Conservation (phyloP, 2,329 filamentous ascomycete species). For the Pseudovirgaria hyperparasitica region DNA sequence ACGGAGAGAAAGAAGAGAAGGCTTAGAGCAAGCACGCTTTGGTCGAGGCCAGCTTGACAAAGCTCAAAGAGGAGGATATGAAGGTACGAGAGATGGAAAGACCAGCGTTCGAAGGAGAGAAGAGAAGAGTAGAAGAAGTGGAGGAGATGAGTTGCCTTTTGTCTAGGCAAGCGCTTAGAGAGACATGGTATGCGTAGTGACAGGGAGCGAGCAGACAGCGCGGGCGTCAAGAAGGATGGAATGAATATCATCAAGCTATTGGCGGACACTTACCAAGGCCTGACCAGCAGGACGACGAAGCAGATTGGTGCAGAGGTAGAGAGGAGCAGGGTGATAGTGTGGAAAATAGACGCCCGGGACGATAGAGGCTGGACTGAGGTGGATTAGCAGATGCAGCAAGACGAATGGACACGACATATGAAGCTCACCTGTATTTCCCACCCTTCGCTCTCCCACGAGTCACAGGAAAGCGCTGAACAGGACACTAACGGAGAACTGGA, state of each 20-base stretch:
- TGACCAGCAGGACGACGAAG: no score
- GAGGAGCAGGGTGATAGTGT: no score
- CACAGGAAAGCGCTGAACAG: no score
- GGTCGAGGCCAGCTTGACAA: constrained; percentile 23
- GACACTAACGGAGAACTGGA: no score
- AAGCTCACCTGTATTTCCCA: no score
- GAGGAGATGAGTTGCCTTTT: constrained; percentile 27
- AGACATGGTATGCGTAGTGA: constrained; percentile 13
- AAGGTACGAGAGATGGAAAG: constrained; percentile 27
- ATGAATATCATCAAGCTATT: constrained; percentile 20
- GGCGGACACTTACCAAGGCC: constrained; percentile 26
- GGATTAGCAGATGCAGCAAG: no score
- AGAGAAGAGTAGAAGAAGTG: constrained; percentile 13
- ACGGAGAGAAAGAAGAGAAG: constrained; percentile 14
- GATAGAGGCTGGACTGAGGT: no score
- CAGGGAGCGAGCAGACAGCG: constrained; percentile 2
- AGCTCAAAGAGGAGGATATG: constrained; percentile 18
- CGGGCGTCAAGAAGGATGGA: constrained; percentile 12
- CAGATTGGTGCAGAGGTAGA: no score
- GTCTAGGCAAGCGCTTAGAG: constrained; percentile 25
- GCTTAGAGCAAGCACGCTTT: constrained; percentile 17
- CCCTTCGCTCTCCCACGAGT: no score
- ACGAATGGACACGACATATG: no score
- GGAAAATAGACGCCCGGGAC: no score
- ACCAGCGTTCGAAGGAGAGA: constrained; percentile 26